These are phyloP conservation scores for Ziziphus jujuba DNA, from an alignment of 306 rosid genomes.

Conservation along the genomic window DNA sequence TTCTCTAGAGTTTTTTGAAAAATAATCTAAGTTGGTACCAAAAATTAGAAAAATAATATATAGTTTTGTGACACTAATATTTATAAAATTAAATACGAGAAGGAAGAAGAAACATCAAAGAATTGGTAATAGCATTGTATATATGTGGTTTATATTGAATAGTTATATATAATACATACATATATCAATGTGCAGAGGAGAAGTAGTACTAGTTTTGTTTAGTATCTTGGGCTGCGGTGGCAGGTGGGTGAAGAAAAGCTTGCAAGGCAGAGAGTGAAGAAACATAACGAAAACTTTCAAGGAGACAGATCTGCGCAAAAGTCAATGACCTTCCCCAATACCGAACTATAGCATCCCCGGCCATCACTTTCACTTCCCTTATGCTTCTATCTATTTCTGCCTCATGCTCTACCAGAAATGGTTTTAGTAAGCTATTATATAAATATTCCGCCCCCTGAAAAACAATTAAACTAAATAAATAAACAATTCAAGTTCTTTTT, in stretches of 20 bases:
- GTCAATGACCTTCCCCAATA: constrained; percentile 31
- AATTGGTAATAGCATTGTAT: no score
- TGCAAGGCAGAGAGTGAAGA: constrained; percentile 6
- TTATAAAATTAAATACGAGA: no score
- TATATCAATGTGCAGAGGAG: no score
- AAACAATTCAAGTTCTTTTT: not conserved
- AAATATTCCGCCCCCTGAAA: constrained; percentile 28
- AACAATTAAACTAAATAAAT: not conserved
- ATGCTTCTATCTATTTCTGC: constrained; percentile 32
- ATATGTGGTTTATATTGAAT: no score
- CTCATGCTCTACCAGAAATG: constrained; percentile 30
- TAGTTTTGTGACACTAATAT: no score
- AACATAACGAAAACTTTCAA: constrained; percentile 24
- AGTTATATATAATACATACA: no score
- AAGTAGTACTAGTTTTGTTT: no score
- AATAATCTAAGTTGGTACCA: no score
- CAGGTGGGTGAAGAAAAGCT: not conserved
- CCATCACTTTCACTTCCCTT: constrained; percentile 26
- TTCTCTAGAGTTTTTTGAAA: no score
- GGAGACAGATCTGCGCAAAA: constrained; percentile 19
- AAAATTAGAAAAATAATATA: no score
- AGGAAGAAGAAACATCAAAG: no score
- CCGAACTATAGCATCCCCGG: constrained; percentile 13
- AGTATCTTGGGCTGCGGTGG: no score
- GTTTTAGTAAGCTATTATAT: constrained; percentile 24